Evolutionary conservation across 345 rosid genomes (phyloP).

Genomic region (Murraya paniculata): DNA sequence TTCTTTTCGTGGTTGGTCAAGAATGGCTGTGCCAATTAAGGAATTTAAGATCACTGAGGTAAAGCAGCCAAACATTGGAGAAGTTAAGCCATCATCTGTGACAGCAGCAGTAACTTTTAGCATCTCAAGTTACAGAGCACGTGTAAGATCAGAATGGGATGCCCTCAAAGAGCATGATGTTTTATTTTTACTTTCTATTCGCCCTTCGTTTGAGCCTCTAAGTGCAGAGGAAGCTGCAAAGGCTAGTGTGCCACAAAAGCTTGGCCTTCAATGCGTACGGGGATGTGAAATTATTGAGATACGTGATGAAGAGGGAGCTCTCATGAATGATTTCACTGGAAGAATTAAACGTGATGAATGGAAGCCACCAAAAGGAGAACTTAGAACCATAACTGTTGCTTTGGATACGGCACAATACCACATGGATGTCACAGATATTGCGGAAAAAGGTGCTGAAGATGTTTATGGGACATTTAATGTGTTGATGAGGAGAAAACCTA

Average conservation of each 20-base stretch:
- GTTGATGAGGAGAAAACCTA: constrained; percentile 96
- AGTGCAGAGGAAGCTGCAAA: constrained; percentile 93
- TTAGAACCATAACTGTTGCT: constrained; percentile 89
- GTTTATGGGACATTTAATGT: constrained; percentile 87
- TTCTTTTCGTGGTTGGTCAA: constrained; percentile 98
- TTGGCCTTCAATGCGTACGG: constrained; percentile 91
- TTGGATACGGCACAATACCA: constrained; percentile 96
- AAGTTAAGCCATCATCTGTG: constrained; percentile 92
- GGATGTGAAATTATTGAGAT: constrained; percentile 95
- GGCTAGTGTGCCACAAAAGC: constrained; percentile 87
- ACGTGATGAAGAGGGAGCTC: constrained; percentile 87
- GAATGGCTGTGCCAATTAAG: constrained; percentile 93
- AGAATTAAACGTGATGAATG: constrained; percentile 90
- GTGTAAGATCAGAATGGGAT: constrained; percentile 94
- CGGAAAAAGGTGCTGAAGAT: constrained; percentile 92
- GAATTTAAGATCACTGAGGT: constrained; percentile 72
- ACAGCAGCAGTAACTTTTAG: constrained; percentile 80
- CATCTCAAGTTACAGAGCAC: constrained; percentile 85
- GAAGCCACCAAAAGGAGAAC: constrained; percentile 98
- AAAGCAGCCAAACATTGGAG: constrained; percentile 97
- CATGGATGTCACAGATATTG: constrained; percentile 91
- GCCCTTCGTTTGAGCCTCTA: constrained; percentile 91
- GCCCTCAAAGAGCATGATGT: constrained; percentile 99
- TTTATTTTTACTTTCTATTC: constrained; percentile 80
- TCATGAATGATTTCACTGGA: constrained; percentile 98